Conservation (phyloP, 2,329 filamentous ascomycete species). For the Nigrospora sphaerica region DNA sequence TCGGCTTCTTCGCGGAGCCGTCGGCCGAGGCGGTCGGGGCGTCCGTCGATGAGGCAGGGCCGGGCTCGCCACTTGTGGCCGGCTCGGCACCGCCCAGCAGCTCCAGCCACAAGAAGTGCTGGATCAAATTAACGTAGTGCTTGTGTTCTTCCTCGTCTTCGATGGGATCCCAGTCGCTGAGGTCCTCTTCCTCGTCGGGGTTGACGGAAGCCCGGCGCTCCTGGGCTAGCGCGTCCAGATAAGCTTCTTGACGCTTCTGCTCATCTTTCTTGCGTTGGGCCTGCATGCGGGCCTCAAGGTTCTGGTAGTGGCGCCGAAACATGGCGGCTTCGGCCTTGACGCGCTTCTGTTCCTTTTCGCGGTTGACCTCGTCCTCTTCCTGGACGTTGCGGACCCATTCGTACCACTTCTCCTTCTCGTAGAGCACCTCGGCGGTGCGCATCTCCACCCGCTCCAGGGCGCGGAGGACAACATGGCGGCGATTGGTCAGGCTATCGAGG, state of each 20-base stretch:
- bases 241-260: conserved; percentile 32
- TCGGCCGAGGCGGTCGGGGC: conserved; percentile 7
- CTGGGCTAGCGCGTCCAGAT: conserved; percentile 32
- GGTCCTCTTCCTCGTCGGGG: conserved; percentile 22
- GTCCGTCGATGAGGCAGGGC: not conserved
- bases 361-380: conserved; percentile 33
- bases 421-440: conserved; percentile 33
- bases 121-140: conserved; percentile 35
- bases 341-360: conserved; percentile 41
- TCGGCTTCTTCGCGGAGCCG: conserved; percentile 21
- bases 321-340: conserved; percentile 39
- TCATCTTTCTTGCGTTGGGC: conserved; percentile 32
- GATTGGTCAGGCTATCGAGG: conserved; percentile 20
- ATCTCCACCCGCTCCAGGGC: conserved; percentile 35
- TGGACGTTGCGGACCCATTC: conserved; percentile 37
- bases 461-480: conserved; percentile 20
- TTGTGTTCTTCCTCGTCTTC: conserved; percentile 37
- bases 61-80: not conserved
- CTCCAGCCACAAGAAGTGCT: conserved; percentile 35
- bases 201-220: conserved; percentile 27
- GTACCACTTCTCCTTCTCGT: conserved; percentile 39
- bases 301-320: conserved; percentile 38
- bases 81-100: conserved; percentile 10
- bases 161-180: conserved; percentile 39
- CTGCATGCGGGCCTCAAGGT: conserved; percentile 29